Evolutionary conservation across 2,329 filamentous ascomycete genomes (phyloP), one percentile per base, ranked within the genome.

Genomic region (Neoscytalidium dimidiatum): DNA sequence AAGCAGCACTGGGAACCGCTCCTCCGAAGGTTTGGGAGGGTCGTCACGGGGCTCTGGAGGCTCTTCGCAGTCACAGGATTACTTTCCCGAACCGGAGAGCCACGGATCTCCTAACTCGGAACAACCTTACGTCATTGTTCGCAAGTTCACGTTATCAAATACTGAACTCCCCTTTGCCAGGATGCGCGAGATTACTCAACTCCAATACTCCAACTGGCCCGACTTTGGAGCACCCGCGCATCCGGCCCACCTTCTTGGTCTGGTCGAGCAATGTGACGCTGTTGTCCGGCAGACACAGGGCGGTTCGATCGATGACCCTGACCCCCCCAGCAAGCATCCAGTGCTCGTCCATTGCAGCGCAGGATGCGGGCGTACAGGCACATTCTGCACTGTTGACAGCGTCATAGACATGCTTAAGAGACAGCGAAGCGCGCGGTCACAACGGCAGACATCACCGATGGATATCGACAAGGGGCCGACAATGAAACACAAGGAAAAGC

Each of bases 181-280:
- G 0, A 90, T 97, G 69, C 90, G 94, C 26, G 94, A 98, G 77
- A 90, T 99, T 67, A 97, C 94, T 0, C 95, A 99, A 71, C 82
- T 99, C 14, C 94, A 98, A 74, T 98, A 97, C 75, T 88, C 92
- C 0, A 89, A 90, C n/a, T 99, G 95, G 95, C 95, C 95, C 0
- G 95, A 99, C 73, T 97, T 98, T 77, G 95, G 95, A 21, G 90
- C 93, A 0, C 94, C 94, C 0, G 93, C 95, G 0, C 91, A 96
- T 72, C 93, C 95, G 1, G 87, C 88, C 4, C 93, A 98, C 72
- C 84, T 99, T 1, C 84, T 99, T 17, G 91, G 90, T 1, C 80
- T 99, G 17, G 91, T 98, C n/a, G 93, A 97, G 76, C 86, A 97
- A 61, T 92, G 90, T 71, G 95, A 92, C 88, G 85, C 90, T 84